Conservation (phyloP, 208 protist species). For the Leishmania martiniquensis region DNA sequence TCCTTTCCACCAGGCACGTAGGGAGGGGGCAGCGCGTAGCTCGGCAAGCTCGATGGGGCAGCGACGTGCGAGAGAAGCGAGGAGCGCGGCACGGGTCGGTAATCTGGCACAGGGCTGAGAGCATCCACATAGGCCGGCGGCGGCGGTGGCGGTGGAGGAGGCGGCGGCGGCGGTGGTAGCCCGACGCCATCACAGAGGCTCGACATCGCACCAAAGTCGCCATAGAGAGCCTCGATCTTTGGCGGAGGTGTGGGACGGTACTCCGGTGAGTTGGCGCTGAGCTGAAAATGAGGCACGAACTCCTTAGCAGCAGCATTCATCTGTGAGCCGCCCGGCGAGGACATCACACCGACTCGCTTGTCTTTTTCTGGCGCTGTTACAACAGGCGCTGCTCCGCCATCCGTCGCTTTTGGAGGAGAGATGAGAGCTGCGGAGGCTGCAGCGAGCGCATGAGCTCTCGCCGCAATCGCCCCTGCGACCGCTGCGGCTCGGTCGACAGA, state of each 20-base stretch:
- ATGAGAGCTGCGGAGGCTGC: slow-evolving; percentile 6
- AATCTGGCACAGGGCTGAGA: slow-evolving; percentile 19
- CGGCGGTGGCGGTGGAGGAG: slow-evolving; percentile 29
- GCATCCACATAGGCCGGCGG: slow-evolving; percentile 34
- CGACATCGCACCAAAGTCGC: slow-evolving; percentile 6
- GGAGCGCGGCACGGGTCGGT: slow-evolving; percentile 42
- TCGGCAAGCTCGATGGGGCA: slow-evolving; percentile 22
- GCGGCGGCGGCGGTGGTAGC: slow-evolving; percentile 24
- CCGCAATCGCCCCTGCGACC: slow-evolving; percentile 26
- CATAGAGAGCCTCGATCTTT: slow-evolving; percentile 11
- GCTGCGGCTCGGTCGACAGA: slow-evolving; percentile 11
- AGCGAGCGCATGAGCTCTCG: slow-evolving; percentile 8
- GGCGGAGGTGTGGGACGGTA: slow-evolving; percentile 38
- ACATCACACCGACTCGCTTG: slow-evolving; percentile 1
- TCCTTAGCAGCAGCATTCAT: slow-evolving; percentile 86
- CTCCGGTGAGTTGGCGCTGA: slow-evolving; percentile 51
- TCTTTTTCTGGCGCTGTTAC: neutral
- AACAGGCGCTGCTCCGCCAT: neutral
- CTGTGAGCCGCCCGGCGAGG: slow-evolving; percentile 35
- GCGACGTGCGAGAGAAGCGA: slow-evolving; percentile 31
- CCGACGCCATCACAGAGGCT: neutral
- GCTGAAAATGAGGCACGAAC: slow-evolving; percentile 64
- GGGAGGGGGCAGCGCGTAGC: slow-evolving; percentile 46
- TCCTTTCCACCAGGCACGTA: slow-evolving; percentile 26
- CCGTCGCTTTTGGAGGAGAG: neutral